Base-by-base conservation (phyloP, 1,284 basidiomycete species). In the Afroboletus lepidellus region DNA sequence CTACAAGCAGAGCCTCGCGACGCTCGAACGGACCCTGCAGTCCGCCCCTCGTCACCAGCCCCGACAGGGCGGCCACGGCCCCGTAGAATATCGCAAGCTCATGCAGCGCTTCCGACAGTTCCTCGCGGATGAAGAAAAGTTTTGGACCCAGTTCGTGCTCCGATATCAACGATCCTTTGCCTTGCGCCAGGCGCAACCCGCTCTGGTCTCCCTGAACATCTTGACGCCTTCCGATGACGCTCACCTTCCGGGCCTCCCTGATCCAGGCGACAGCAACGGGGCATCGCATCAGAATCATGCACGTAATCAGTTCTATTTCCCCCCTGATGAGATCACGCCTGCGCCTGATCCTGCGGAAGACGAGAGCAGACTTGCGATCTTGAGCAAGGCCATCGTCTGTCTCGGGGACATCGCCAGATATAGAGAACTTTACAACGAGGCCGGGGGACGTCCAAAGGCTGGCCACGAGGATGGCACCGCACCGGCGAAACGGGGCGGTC, bases 391-490 rank as follows among this genome's bases (percentile, higher is more conserved):
- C 3, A 76, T 98, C 46, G 87, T 98, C 27, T 98, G 88, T 69
- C 80, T 97, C 20, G 96, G 96, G 16, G 96, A 99, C 67, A 84
- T 99, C 41, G 91, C 92, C 57, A 80, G 96, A 30, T 99, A 99
- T 71, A 81, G 90, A 54, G 95, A 98, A 65, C 84, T 92, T 55
- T 95, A 95, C 64, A 87, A 85, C 61, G 90, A 92, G 57, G 71
- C 77, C 38, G 80, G 81, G 25, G 83, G 85, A 12, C 74, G 84
- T 48, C 78, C 85, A 15, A 79, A 77, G 58, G 81, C 81, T 1
- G 84, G 84, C 29, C 80, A 83, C 39, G 84, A 88, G 55, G 83
- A 85, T 34, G 74, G 73, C 6, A 63, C 72, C 3, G 59, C 54
- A 0, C 63, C 73, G 23, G 63, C 72, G 16, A 71, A 72, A 46